Conservation (phyloP, 139 green algal species). For the Chlorella sp. region DNA sequence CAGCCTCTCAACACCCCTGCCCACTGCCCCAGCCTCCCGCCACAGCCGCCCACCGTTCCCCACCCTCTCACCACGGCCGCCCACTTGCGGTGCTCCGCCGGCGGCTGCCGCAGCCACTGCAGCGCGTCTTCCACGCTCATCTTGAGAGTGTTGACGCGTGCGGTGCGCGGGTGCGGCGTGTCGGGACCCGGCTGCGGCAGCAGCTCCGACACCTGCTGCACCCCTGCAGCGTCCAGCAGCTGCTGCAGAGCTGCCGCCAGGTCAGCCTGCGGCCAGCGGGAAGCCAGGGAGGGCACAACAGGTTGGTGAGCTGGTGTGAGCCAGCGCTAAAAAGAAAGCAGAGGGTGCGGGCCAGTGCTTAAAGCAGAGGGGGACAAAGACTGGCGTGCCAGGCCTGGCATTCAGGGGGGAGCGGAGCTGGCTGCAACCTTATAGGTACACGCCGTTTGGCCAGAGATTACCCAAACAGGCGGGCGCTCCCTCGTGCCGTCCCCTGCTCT, state of each 20-base stretch:
- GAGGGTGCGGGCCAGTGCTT: no score
- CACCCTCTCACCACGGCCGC: neutral
- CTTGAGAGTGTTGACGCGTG: constrained; percentile 83
- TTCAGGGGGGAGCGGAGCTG: neutral
- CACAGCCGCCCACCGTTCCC: no score
- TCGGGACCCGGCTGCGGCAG: constrained; percentile 21
- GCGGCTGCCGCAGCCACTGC: constrained; percentile 53
- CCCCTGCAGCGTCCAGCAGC: constrained; percentile 41
- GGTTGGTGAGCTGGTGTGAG: no score
- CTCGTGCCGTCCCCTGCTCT: no score
- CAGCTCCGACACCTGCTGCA: constrained; percentile 24
- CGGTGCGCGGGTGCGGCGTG: constrained; percentile 54
- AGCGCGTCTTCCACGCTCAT: constrained; percentile 64
- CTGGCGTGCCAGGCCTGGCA: neutral
- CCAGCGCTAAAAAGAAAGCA: neutral
- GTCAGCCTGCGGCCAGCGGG: constrained; percentile 7
- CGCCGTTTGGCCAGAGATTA: neutral
- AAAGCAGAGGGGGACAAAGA: neutral
- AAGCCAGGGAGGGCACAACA: no score
- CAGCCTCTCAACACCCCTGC: no score
- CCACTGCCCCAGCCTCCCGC: no score
- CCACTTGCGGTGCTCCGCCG: constrained; percentile 13
- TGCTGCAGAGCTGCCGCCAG: constrained; percentile 45
- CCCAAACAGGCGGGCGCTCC: neutral
- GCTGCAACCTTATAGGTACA: no score